Percentiles rank a stretch among this genome's conserved stretches.
phyloP scores from a whole-genome alignment of 2,329 filamentous ascomycete genomes.

The Colletotrichum sp. region DNA sequence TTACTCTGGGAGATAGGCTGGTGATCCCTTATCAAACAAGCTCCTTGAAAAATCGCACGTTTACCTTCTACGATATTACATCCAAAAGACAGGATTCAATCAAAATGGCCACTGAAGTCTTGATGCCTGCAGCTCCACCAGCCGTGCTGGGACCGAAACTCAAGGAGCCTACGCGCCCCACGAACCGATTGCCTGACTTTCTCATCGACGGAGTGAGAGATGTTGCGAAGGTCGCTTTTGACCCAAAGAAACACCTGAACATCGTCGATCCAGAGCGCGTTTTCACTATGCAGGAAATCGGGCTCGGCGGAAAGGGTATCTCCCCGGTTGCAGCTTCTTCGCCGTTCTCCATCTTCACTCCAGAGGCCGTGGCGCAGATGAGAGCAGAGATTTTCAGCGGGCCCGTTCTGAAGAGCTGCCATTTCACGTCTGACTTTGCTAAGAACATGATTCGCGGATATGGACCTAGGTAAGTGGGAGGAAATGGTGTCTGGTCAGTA shows the following conservation, averaged over 20 bases:
- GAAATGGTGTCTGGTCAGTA: constrained; percentile 17
- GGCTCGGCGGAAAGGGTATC: constrained; percentile 59
- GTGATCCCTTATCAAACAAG: background rate
- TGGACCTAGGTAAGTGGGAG: constrained; percentile 45
- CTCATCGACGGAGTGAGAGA: constrained; percentile 28
- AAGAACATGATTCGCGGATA: constrained; percentile 62
- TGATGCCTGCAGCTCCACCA: background rate
- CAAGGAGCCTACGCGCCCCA: constrained; percentile 25
- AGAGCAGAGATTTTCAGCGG: constrained; percentile 64
- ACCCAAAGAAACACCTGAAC: constrained; percentile 58
- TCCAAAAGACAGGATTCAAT: background rate
- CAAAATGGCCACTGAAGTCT: background rate
- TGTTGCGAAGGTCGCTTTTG: constrained; percentile 41
- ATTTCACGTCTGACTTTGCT: constrained; percentile 45
- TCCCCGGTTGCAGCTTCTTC: constrained; percentile 68
- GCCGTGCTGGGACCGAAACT: background rate
- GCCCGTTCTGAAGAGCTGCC: constrained; percentile 59
- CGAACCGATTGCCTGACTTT: constrained; percentile 26
- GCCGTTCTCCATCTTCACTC: constrained; percentile 67
- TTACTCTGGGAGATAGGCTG: background rate
- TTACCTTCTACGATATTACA: rapidly evolving
- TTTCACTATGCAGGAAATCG: constrained; percentile 66
- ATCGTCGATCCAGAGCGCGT: constrained; percentile 56
- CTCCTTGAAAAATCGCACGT: background rate
- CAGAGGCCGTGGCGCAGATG: constrained; percentile 65